Evolutionary conservation across 257 asterid species (phyloP).

Genomic region (Phtheirospermum japonicum): DNA sequence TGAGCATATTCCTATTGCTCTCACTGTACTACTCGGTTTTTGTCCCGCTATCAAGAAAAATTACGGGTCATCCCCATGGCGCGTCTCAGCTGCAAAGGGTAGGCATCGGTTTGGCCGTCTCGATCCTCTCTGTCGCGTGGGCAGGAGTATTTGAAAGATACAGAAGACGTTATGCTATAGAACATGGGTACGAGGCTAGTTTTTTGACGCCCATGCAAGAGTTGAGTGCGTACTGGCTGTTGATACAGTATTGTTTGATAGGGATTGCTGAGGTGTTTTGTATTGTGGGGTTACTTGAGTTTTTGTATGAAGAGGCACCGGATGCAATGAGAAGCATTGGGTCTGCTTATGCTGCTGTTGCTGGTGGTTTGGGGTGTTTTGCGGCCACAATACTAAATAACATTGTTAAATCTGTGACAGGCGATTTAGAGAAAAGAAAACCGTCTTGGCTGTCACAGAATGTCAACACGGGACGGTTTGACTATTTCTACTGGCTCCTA

Average conservation of each 20-base stretch:
- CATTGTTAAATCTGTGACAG: constrained; percentile 68
- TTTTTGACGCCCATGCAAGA: constrained; percentile 79
- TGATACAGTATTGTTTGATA: constrained; percentile 90
- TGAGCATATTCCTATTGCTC: constrained; percentile 84
- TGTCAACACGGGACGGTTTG: constrained; percentile 77
- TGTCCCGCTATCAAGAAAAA: constrained; percentile 74
- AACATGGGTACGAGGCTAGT: constrained; percentile 68
- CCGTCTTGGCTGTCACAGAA: constrained; percentile 68
- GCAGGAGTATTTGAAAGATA: constrained; percentile 81
- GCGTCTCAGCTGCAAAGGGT: constrained; percentile 97
- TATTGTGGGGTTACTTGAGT: constrained; percentile 88
- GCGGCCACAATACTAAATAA: constrained; percentile 78
- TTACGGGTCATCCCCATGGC: constrained; percentile 96
- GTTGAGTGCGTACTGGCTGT: constrained; percentile 87
- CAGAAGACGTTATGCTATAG: constrained; percentile 73
- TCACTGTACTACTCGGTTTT: constrained; percentile 81
- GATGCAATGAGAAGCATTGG: constrained; percentile 99
- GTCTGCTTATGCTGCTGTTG: constrained; percentile 96
- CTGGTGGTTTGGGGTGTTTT: constrained; percentile 98
- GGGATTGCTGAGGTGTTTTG: constrained; percentile 96
- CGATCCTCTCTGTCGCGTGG: constrained; percentile 79
- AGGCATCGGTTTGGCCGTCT: constrained; percentile 92
- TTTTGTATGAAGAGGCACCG: constrained; percentile 93
- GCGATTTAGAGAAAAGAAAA: constrained; percentile 48
- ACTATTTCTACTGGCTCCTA: constrained; percentile 87